Evolutionary conservation across 495 filamentous ascomycete genomes (phyloP).

Genomic region (Hypoxylon intermedium): DNA sequence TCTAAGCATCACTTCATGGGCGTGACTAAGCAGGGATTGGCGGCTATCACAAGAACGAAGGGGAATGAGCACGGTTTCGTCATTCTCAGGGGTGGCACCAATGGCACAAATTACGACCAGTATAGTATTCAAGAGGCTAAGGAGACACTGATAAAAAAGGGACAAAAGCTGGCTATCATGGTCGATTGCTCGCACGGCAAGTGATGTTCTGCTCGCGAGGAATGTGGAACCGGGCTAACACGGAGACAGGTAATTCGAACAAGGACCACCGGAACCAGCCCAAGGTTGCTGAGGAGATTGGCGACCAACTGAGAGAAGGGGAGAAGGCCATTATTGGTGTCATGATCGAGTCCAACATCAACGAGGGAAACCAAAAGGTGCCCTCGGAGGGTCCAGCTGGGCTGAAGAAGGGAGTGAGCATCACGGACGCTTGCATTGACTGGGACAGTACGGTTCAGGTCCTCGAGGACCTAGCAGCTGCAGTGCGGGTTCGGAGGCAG

Average conservation of each 20-base stretch:
- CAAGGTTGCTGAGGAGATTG: conserved; percentile 81
- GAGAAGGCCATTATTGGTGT: conserved; percentile 91
- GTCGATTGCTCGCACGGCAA: conserved; percentile 94
- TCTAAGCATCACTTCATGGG: conserved; percentile 97
- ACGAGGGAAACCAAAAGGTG: conserved; percentile 95
- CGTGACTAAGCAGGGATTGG: conserved; percentile 97
- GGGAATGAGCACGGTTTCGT: conserved; percentile 98
- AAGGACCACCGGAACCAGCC: conserved; percentile 90
- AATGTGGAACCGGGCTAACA: conserved; percentile 14
- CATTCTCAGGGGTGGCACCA: conserved; percentile 88
- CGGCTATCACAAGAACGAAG: conserved; percentile 88
- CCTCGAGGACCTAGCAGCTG: conserved; percentile 84
- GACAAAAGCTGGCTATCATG: conserved; percentile 89
- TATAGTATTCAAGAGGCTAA: conserved; percentile 80
- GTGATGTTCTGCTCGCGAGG: conserved; percentile 27
- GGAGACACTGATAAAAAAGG: conserved; percentile 82
- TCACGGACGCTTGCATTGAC: conserved; percentile 96
- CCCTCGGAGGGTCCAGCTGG: conserved; percentile 78
- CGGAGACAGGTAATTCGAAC: conserved; percentile 67
- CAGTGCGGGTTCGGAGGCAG: conserved; percentile 77
- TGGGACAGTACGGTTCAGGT: conserved; percentile 89
- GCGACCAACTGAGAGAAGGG: conserved; percentile 84
- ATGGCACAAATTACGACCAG: conserved; percentile 93
- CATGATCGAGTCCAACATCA: conserved; percentile 98
- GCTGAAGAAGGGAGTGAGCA: conserved; percentile 91